These are phyloP conservation scores for Geotrichum candidum DNA, from an alignment of 1,139 yeast genomes.

Conservation along the genomic window DNA sequence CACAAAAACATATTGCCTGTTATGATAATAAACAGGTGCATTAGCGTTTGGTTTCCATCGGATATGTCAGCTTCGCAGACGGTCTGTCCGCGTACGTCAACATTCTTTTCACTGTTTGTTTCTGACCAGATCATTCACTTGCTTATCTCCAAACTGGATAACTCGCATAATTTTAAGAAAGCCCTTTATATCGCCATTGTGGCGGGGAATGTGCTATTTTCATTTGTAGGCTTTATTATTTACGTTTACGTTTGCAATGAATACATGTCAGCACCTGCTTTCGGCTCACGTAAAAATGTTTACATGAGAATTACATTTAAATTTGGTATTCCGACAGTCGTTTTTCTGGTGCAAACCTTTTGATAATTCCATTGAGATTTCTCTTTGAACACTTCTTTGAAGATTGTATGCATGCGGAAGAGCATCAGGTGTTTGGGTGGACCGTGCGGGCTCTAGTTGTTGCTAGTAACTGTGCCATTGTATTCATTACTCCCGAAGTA, in stretches of 20 bases:
- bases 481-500: conserved; percentile 55
- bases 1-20: conserved; percentile 46
- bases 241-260: conserved; percentile 54
- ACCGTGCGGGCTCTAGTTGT: conserved; percentile 45
- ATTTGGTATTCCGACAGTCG: conserved; percentile 55
- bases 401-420: conserved; percentile 41
- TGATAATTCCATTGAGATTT: conserved; percentile 50
- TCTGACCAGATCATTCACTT: conserved; percentile 55
- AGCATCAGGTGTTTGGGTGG: conserved; percentile 52
- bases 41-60: conserved; percentile 45
- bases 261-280: conserved; percentile 55
- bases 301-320: conserved; percentile 53
- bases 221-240: conserved; percentile 51
- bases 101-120: conserved; percentile 54
- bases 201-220: conserved; percentile 45
- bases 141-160: conserved; percentile 54
- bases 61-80: conserved; percentile 48
- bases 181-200: conserved; percentile 49
- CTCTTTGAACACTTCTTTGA: conserved; percentile 45
- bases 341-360: conserved; percentile 51
- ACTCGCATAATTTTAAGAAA: conserved; percentile 53
- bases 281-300: conserved; percentile 45
- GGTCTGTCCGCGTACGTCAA: conserved; percentile 55
- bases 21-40: conserved; percentile 40
- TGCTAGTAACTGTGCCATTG: conserved; percentile 45